These are phyloP conservation scores for Aleurites moluccanus DNA, from an alignment of 441 rosid species.

Conservation along the genomic window DNA sequence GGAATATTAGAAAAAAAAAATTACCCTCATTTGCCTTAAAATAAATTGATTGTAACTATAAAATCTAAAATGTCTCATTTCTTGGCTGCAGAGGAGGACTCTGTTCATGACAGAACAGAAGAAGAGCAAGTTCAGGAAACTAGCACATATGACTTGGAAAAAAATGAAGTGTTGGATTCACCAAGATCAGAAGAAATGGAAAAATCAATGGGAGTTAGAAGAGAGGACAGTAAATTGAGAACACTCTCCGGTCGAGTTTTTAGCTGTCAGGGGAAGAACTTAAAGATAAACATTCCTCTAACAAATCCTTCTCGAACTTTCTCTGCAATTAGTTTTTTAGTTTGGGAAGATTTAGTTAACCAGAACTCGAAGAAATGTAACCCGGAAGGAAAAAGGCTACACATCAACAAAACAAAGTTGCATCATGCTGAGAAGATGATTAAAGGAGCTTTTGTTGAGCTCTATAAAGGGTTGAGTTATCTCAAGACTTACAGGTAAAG, in stretches of 20 bases:
- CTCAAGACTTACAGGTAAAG: conserved; percentile 81
- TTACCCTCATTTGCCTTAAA: too few relatives aligned
- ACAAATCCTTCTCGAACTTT: conserved; percentile 79
- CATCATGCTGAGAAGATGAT: conserved; percentile 95
- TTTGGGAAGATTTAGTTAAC: conserved; percentile 70
- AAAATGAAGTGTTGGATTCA: conserved; percentile 40
- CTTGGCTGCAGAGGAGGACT: conserved; percentile 62
- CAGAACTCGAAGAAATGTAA: conserved; percentile 61
- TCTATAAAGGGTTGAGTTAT: conserved; percentile 83
- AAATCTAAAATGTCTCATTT: conserved; percentile 10
- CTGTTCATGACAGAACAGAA: conserved; percentile 54
- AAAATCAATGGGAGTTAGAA: conserved; percentile 45
- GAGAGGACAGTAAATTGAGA: conserved; percentile 47
- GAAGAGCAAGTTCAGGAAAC: conserved; percentile 54
- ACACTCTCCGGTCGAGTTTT: conserved; percentile 53
- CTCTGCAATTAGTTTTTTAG: conserved; percentile 71
- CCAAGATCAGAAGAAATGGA: conserved; percentile 46
- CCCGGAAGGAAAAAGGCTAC: conserved; percentile 53
- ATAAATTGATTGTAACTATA: neutral
- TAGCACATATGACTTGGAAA: conserved; percentile 43
- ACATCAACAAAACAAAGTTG: conserved; percentile 72
- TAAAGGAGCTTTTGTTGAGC: conserved; percentile 77
- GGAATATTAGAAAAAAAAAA: too few relatives aligned
- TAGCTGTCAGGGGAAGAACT: conserved; percentile 72
- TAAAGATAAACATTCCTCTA: conserved; percentile 79